A percentile compares a stretch with the other conserved stretches of the same genome.
These are phyloP conservation scores for Dictyostelium brefeldianum DNA, from an alignment of 78 protist species.

Conservation along the genomic window DNA sequence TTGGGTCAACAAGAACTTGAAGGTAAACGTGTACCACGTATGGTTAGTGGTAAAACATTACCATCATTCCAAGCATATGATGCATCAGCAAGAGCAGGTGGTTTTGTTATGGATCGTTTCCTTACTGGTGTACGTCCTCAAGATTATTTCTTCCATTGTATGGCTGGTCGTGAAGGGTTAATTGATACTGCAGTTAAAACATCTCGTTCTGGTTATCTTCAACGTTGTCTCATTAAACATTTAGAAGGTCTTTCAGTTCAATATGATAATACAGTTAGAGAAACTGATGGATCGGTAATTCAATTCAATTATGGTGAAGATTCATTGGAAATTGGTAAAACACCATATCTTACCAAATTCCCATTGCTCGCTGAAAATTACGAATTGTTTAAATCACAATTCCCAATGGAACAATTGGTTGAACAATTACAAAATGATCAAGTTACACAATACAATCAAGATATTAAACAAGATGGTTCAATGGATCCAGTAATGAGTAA, in stretches of 20 bases:
- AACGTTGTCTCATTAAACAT: slow-evolving; percentile 98
- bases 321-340: slow-evolving; percentile 89
- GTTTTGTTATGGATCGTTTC: slow-evolving; percentile 97
- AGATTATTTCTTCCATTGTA: slow-evolving; percentile 99
- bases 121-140: slow-evolving; percentile 98
- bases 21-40: slow-evolving; percentile 98
- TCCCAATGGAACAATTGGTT: slow-evolving; percentile 17
- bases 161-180: slow-evolving; percentile 99
- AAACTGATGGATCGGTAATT: slow-evolving; percentile 94
- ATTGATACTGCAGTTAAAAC: slow-evolving; percentile 99
- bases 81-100: slow-evolving; percentile 94
- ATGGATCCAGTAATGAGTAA: slow-evolving; percentile 82
- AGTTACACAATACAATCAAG: not conserved
- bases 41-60: slow-evolving; percentile 97
- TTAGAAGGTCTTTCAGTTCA: slow-evolving; percentile 93
- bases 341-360: slow-evolving; percentile 75
- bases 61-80: slow-evolving; percentile 93
- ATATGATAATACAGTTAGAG: slow-evolving; percentile 96
- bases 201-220: slow-evolving; percentile 97
- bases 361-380: slow-evolving; percentile 84
- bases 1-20: slow-evolving; percentile 98
- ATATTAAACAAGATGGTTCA: slow-evolving; percentile 1
- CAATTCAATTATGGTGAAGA: slow-evolving; percentile 99
- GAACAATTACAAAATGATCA: slow-evolving; percentile 20
- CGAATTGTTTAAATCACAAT: slow-evolving; percentile 39